Conservation (phyloP, 176 grass and related monocot genomes). For the Ampelocalamus luodianensis region DNA sequence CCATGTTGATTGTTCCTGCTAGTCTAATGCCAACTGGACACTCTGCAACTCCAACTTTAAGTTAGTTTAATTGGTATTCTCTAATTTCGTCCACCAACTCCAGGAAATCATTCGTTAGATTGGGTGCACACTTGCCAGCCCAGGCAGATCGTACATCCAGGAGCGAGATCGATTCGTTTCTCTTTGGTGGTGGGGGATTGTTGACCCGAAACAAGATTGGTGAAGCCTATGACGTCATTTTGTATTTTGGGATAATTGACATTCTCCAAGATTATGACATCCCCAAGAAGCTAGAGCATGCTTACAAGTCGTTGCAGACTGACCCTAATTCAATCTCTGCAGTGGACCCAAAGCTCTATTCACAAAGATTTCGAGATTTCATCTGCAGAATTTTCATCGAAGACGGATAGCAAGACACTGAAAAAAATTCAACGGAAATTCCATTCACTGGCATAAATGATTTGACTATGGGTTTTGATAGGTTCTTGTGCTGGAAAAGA, state of each 20-base stretch:
- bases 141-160: constrained; percentile 60
- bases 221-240: constrained; percentile 50
- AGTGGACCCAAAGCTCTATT: constrained; percentile 75
- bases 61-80: constrained; percentile 10
- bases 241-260: constrained; percentile 79
- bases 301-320: constrained; percentile 71
- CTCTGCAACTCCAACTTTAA: not conserved
- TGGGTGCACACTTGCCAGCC: constrained; percentile 80
- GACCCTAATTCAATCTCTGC: constrained; percentile 70
- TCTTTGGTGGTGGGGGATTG: constrained; percentile 51
- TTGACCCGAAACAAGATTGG: constrained; percentile 41
- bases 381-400: constrained; percentile 57
- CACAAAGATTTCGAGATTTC: constrained; percentile 69
- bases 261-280: constrained; percentile 64
- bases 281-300: constrained; percentile 71
- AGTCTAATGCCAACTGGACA: not conserved
- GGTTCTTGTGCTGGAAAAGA: constrained; percentile 20
- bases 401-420: constrained; percentile 33
- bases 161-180: constrained; percentile 54
- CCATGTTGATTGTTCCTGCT: constrained; percentile 30
- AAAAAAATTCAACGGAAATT: not conserved
- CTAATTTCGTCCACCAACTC: constrained; percentile 15
- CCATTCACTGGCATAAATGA: constrained; percentile 10
- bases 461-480: constrained; percentile 10
- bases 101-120: constrained; percentile 70